Conservation (phyloP, 768 basidiomycete genomes). For the Pleurotus salmoneostramineus region DNA sequence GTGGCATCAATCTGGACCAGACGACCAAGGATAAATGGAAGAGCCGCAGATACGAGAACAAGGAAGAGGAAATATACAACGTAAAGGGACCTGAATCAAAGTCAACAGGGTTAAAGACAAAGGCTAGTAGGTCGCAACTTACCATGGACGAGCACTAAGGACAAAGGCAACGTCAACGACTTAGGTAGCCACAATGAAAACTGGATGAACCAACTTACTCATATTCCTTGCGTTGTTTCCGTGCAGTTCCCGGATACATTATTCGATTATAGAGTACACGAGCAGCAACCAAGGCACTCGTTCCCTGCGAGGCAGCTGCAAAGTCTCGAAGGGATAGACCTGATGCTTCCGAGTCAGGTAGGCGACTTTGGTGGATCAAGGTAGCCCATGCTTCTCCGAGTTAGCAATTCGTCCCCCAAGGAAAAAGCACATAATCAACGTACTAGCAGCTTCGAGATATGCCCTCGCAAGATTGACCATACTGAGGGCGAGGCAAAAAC, state of each 20-base stretch:
- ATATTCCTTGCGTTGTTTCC: conserved; percentile 15
- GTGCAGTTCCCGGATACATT: conserved; percentile 25
- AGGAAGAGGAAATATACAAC: conserved; percentile 31
- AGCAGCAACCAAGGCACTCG: conserved; percentile 22
- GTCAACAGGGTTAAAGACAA: not conserved
- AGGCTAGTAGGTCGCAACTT: not conserved
- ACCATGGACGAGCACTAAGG: conserved; percentile 25
- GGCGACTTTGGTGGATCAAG: conserved; percentile 35
- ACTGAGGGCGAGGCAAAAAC: conserved; percentile 26
- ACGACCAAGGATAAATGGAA: conserved; percentile 36
- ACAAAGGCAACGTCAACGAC: not conserved
- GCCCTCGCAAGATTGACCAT: conserved; percentile 22
- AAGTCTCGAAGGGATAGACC: conserved; percentile 34
- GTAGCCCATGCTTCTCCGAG: conserved; percentile 39
- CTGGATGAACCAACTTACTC: conserved; percentile 31
- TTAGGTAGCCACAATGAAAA: conserved; percentile 16
- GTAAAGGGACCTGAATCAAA: conserved; percentile 18
- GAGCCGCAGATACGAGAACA: conserved; percentile 18
- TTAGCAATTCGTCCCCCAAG: not conserved
- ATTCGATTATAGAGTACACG: conserved; percentile 28
- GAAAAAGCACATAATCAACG: conserved; percentile 7
- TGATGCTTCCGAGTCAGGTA: conserved; percentile 16
- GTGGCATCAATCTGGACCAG: conserved; percentile 27
- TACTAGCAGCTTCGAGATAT: conserved; percentile 35
- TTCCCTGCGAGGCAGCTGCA: conserved; percentile 24